A percentile compares a stretch with the other conserved stretches of the same genome.
phyloP scores from a whole-genome alignment of 371 early-diverging fungal species.

The Nosema muscidifuracis region DNA sequence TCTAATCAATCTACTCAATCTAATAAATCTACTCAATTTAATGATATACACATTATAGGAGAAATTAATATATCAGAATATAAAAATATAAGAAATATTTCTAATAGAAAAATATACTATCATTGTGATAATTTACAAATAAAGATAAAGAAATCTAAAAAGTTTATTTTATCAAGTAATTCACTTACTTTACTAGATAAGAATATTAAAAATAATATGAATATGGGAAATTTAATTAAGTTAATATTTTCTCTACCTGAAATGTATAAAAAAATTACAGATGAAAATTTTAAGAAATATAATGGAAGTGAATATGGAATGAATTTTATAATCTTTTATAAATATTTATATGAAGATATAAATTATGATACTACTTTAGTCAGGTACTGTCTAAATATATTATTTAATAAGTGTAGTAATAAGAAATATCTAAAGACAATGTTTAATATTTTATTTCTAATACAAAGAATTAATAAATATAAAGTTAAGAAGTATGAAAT shows the following conservation, averaged over 20 bases:
- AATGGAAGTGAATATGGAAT: background rate
- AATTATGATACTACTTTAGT: background rate
- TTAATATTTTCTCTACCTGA: background rate
- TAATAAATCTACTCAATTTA: no score
- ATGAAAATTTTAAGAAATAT: background rate
- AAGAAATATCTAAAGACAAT: background rate
- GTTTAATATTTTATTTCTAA: background rate
- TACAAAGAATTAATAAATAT: constrained; percentile 4
- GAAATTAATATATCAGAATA: background rate
- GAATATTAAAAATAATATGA: constrained; percentile 4
- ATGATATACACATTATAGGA: background rate
- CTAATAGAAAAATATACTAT: background rate
- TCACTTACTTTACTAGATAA: background rate
- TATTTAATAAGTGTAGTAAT: background rate
- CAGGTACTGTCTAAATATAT: background rate
- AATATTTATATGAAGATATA: background rate
- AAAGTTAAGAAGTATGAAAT: background rate
- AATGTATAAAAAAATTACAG: constrained; percentile 1
- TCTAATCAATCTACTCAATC: no score
- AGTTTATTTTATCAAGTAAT: background rate
- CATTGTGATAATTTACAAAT: background rate
- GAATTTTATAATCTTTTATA: background rate
- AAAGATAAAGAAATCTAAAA: background rate
- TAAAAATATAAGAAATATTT: background rate
- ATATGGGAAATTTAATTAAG: background rate